These are phyloP conservation scores for Metschnikowia amazonensis DNA, from an alignment of 805 yeast genomes.

Conservation along the genomic window DNA sequence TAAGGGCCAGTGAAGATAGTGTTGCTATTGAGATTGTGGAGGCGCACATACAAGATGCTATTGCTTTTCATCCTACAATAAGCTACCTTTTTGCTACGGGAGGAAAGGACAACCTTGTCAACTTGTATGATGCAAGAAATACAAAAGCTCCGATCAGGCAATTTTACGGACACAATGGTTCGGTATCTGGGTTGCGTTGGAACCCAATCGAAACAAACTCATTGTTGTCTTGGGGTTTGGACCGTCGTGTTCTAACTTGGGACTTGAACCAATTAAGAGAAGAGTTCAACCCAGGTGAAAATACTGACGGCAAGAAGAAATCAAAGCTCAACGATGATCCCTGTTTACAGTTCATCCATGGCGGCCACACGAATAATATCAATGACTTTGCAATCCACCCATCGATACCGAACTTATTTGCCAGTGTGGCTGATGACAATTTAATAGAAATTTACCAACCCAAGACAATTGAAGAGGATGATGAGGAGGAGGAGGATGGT, in stretches of 20 bases:
- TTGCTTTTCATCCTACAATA: slow-evolving; percentile 59
- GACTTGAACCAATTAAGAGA: slow-evolving; percentile 59
- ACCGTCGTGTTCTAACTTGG: slow-evolving; percentile 73
- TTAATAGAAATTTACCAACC: slow-evolving; percentile 76
- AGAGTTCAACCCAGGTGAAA: slow-evolving; percentile 38
- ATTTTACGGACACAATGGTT: slow-evolving; percentile 60
- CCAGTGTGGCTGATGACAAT: slow-evolving; percentile 72
- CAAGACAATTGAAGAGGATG: slow-evolving; percentile 31
- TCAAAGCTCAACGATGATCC: slow-evolving; percentile 60
- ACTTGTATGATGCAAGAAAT: slow-evolving; percentile 72
- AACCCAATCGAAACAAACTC: slow-evolving; percentile 46
- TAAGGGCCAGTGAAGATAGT: slow-evolving; percentile 32
- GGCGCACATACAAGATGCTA: slow-evolving; percentile 60
- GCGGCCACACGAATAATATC: slow-evolving; percentile 75
- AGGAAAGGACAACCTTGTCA: slow-evolving; percentile 70
- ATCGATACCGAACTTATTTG: slow-evolving; percentile 50
- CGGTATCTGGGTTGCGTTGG: slow-evolving; percentile 42
- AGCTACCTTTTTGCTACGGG: slow-evolving; percentile 66
- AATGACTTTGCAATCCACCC: slow-evolving; percentile 70
- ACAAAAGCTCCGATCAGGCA: slow-evolving; percentile 55
- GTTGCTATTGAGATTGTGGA: slow-evolving; percentile 46
- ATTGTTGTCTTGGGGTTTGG: slow-evolving; percentile 58
- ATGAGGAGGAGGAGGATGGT: slow-evolving; percentile 25
- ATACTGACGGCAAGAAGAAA: slow-evolving; percentile 47
- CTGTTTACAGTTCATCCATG: slow-evolving; percentile 73